A percentile compares a stretch with the other conserved stretches of the same genome.
Evolutionary conservation across 768 basidiomycete genomes (phyloP).

Genomic region (Pulveroboletus sp.): DNA sequence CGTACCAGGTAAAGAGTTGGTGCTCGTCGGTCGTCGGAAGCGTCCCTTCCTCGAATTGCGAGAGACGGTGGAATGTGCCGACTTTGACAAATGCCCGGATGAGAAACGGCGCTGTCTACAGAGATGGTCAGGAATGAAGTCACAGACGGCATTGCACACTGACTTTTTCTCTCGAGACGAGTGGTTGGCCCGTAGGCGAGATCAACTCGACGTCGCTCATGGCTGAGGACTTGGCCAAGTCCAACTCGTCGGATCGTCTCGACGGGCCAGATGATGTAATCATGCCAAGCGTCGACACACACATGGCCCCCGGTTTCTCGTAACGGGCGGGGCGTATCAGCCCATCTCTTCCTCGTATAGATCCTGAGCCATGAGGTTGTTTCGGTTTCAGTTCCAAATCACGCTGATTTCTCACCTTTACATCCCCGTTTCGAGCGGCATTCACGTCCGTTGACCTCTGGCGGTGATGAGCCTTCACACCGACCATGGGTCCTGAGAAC

Average conservation of each 20-base stretch:
- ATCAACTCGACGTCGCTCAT: constrained; percentile 39
- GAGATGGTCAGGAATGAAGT: not conserved
- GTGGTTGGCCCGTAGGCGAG: constrained; percentile 41
- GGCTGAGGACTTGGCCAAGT: not conserved
- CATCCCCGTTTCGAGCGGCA: not conserved
- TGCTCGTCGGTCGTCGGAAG: constrained; percentile 78
- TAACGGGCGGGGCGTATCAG: no score
- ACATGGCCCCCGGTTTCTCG: no score
- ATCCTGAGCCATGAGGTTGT: no score
- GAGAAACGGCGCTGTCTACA: constrained; percentile 74
- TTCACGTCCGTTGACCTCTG: not conserved
- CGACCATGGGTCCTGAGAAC: not conserved
- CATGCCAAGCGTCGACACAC: no score
- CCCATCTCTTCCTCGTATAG: not conserved
- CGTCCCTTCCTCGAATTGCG: constrained; percentile 72
- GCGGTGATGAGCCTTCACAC: not conserved
- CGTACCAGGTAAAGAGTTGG: constrained; percentile 76
- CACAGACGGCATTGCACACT: not conserved
- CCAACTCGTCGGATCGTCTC: not conserved
- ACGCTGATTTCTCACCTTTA: not conserved
- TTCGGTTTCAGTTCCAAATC: not conserved
- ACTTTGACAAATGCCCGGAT: constrained; percentile 81
- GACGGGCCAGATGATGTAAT: no score
- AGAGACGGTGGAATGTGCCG: constrained; percentile 68
- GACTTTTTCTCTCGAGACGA: constrained; percentile 59